A percentile compares a stretch with the other conserved stretches of the same genome.
phyloP scores from a whole-genome alignment of 768 basidiomycete species.

The Scleroderma citrinum region DNA sequence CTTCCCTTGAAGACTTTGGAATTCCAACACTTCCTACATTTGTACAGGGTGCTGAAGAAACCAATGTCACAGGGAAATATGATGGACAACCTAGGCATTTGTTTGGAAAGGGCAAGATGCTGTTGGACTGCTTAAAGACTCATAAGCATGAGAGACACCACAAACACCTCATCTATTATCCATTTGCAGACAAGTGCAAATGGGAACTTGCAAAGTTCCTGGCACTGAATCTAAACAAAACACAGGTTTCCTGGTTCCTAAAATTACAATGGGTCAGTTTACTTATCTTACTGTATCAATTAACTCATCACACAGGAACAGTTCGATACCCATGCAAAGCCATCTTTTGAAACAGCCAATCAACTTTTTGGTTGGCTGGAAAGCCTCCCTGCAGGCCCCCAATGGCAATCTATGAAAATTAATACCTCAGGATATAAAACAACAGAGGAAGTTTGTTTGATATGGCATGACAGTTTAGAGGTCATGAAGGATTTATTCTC shows the following conservation, averaged over 20 bases:
- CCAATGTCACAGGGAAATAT: no score
- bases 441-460: conserved; percentile 13
- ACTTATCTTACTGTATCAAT: no score
- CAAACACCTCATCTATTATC: conserved; percentile 19
- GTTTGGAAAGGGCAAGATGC: no score
- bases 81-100: no score
- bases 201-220: conserved; percentile 30
- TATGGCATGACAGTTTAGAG: conserved; percentile 22
- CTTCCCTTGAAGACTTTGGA: no score
- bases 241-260: conserved; percentile 24
- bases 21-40: no score
- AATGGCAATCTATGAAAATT: conserved; percentile 13
- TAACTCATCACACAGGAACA: background rate
- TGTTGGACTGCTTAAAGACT: no score
- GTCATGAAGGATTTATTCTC: conserved; percentile 5
- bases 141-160: no score
- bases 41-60: no score
- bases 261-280: conserved; percentile 19
- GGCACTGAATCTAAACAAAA: conserved; percentile 14
- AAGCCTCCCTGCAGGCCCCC: conserved; percentile 14
- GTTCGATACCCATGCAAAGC: background rate
- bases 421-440: conserved; percentile 7
- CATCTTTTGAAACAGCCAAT: conserved; percentile 15
- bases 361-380: conserved; percentile 17
- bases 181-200: conserved; percentile 26